Evolutionary conservation across 371 early-diverging fungal species (phyloP).

Genomic region (Dichotomocladium elegans): DNA sequence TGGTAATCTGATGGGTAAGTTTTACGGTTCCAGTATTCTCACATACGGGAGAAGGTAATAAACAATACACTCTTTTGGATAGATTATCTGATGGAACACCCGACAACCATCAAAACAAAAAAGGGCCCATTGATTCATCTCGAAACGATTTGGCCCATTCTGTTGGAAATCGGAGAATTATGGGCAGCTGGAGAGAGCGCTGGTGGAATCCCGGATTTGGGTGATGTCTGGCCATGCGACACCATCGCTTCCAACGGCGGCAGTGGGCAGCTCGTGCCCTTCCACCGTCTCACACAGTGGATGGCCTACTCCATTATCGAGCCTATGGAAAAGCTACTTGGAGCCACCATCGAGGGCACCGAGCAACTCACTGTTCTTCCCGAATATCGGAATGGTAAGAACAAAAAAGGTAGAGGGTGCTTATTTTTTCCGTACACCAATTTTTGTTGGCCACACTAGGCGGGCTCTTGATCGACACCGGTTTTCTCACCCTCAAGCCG

Average conservation of each 20-base stretch:
- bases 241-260: slow-evolving; percentile 21
- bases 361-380: slow-evolving; percentile 83
- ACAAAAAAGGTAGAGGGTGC: too few species aligned
- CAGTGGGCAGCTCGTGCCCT: slow-evolving; percentile 58
- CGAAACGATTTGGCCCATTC: slow-evolving; percentile 76
- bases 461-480: slow-evolving; percentile 46
- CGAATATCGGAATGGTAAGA: slow-evolving; percentile 85
- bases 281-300: slow-evolving; percentile 95
- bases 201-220: slow-evolving; percentile 56
- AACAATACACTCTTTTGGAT: background rate
- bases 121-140: slow-evolving; percentile 56
- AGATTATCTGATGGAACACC: slow-evolving; percentile 43
- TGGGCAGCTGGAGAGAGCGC: slow-evolving; percentile 57
- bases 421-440: too few species aligned
- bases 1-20: slow-evolving; percentile 77
- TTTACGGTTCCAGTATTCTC: background rate
- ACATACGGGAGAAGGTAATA: background rate
- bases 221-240: slow-evolving; percentile 88
- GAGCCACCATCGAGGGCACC: slow-evolving; percentile 61
- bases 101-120: slow-evolving; percentile 43
- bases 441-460: too few species aligned
- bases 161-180: slow-evolving; percentile 53
- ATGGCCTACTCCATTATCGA: slow-evolving; percentile 90
- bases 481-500: slow-evolving; percentile 38
- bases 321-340: slow-evolving; percentile 64